phyloP scores from a whole-genome alignment of 805 yeast genomes.

The Kazachstania martiniae region DNA sequence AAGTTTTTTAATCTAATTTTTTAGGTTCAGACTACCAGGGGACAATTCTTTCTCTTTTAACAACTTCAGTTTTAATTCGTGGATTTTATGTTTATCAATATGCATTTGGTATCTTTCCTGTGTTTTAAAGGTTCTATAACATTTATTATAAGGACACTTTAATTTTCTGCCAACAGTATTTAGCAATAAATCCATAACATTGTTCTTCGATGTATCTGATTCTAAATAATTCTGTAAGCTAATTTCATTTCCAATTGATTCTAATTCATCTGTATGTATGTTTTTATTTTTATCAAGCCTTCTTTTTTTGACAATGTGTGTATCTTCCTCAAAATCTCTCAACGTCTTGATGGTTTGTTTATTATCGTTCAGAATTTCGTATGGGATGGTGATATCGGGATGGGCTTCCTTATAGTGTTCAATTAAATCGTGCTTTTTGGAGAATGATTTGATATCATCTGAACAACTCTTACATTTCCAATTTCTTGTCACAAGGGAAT shows the following conservation, averaged over 20 bases:
- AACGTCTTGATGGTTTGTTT: neutral
- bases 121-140: slow-evolving; percentile 43
- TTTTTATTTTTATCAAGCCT: slow-evolving; percentile 7
- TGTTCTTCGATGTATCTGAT: slow-evolving; percentile 11
- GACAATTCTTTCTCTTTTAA: slow-evolving; percentile 11
- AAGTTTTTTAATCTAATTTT: no score
- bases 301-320: slow-evolving; percentile 1
- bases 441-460: slow-evolving; percentile 31
- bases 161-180: slow-evolving; percentile 28
- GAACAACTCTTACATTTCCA: slow-evolving; percentile 59
- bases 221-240: slow-evolving; percentile 18
- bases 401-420: slow-evolving; percentile 48
- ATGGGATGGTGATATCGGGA: neutral
- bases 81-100: slow-evolving; percentile 26
- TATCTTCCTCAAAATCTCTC: no score
- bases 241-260: slow-evolving; percentile 10
- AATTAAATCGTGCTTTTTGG: slow-evolving; percentile 45
- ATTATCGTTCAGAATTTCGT: neutral
- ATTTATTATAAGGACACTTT: slow-evolving; percentile 40
- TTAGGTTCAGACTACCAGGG: no score
- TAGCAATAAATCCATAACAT: slow-evolving; percentile 23
- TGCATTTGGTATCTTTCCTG: slow-evolving; percentile 25
- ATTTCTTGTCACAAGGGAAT: slow-evolving; percentile 35
- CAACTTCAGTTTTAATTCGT: slow-evolving; percentile 23
- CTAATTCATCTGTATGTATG: slow-evolving; percentile 1